Evolutionary conservation across 768 basidiomycete species (phyloP), one percentile per base, ranked within the genome.

Genomic region (Rhodocollybia butyracea): DNA sequence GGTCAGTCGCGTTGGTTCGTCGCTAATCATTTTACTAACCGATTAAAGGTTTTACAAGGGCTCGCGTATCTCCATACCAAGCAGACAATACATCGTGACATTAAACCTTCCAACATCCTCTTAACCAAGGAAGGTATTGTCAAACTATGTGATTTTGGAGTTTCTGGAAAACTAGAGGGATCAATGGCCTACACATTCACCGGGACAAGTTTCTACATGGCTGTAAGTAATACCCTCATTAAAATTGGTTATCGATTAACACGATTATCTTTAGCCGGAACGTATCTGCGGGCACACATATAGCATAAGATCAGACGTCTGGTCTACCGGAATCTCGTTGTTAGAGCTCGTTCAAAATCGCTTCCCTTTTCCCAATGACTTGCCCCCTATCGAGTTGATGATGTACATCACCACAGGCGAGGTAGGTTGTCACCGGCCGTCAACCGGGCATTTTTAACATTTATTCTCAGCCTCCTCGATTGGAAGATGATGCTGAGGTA

Each of bases 181-280:
- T 93, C 90, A 48, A 71, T 90, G 59, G 97, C 97, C 15, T 91
- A 91, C 52, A 98, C 97, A 1, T 98, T 98, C 66, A 98, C 96
- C 1, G 97, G 97, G 6, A 98, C 96, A 41, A 94, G 94, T 67
- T 89, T 91, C 61, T 99, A 98, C 73, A 98, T 98, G 96, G 95
- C 97, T 61, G 96, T 98, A 64, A 70, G 95, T 84, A 27, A 21
- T 54, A 36, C 17, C 34, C 5, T 32, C 39, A 42, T 51, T 21
- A 30, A 58, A 21, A 39, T 26, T 51, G n/a, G 54, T 38, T 27
- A 45, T 27, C 13, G 3, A 34, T 32, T 22, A 30, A 53, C 46
- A 51, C 59, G 54, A 51, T 46, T 40, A 57, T 31, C 56, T 57
- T 34, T 55, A 94, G 91, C 96, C 96, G 46, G 96, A 98, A 71